Evolutionary conservation across 139 green algal genomes (phyloP).

Genomic region (Chlamydomonas sphaeroides): DNA sequence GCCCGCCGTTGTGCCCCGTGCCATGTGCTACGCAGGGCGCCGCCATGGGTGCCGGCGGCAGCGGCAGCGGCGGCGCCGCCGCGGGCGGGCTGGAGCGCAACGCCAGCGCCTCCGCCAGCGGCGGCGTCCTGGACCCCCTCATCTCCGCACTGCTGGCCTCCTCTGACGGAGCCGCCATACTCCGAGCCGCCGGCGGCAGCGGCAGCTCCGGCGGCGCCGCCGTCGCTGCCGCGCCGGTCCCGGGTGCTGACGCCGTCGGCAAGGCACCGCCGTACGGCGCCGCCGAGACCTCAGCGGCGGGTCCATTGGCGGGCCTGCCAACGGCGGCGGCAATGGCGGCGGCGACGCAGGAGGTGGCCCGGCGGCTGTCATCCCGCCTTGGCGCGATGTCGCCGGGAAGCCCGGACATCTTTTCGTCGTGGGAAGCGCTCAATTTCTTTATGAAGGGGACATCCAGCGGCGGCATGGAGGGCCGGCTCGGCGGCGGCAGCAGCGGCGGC

Average conservation of each 20-base stretch:
- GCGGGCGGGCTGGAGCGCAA: too few relatives aligned
- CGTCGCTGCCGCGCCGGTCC: neutral
- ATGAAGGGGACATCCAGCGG: neutral
- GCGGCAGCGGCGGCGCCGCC: too few relatives aligned
- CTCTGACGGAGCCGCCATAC: neutral
- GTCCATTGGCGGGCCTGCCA: neutral
- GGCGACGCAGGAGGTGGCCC: neutral
- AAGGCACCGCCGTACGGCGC: neutral
- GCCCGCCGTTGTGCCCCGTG: too few relatives aligned
- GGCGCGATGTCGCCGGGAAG: neutral
- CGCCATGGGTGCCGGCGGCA: too few relatives aligned
- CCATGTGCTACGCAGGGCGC: too few relatives aligned
- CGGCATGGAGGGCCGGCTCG: neutral
- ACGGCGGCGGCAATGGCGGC: neutral
- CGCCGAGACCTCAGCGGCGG: neutral
- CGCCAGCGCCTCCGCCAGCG: too few relatives aligned
- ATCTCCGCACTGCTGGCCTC: neutral
- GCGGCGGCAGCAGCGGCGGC: neutral
- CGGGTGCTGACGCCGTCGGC: neutral
- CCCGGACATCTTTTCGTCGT: constrained; percentile 19
- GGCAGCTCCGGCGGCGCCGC: neutral
- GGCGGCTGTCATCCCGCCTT: neutral
- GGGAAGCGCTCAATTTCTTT: too few relatives aligned
- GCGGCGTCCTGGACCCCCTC: too few relatives aligned
- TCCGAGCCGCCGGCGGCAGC: neutral